Conservation (phyloP, 2,329 filamentous ascomycete species). For the Exophiala sp. region DNA sequence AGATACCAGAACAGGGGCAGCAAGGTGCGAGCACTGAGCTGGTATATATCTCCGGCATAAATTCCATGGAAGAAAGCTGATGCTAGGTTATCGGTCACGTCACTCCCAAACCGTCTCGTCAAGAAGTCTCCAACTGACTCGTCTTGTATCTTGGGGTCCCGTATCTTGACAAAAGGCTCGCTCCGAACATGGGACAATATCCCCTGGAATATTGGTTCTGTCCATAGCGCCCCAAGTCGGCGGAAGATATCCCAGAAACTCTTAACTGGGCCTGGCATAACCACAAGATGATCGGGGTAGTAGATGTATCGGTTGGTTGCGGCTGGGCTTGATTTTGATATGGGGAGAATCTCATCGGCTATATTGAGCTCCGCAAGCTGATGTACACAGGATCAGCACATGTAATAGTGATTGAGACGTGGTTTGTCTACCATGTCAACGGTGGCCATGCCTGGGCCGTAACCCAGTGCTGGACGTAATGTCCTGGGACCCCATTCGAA, state of each 20-base stretch:
- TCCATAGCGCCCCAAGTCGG: slow-evolving; percentile 38
- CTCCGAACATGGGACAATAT: slow-evolving; percentile 35
- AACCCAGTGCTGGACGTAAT: slow-evolving; percentile 52
- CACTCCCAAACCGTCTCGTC: slow-evolving; percentile 50
- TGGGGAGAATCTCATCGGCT: slow-evolving; percentile 54
- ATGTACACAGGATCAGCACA: slow-evolving; percentile 4
- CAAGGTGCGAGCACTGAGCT: slow-evolving; percentile 69
- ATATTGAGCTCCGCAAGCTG: slow-evolving; percentile 60
- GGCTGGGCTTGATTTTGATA: slow-evolving; percentile 48
- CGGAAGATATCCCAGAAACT: slow-evolving; percentile 32
- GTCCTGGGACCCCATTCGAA: slow-evolving; percentile 85
- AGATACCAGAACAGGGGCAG: slow-evolving; percentile 51
- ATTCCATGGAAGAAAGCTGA: slow-evolving; percentile 82
- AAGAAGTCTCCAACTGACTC: slow-evolving; percentile 71
- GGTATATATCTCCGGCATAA: slow-evolving; percentile 82
- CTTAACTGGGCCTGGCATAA: slow-evolving; percentile 49
- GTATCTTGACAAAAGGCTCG: slow-evolving; percentile 26
- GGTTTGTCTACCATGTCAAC: slow-evolving; percentile 63
- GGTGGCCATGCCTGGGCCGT: slow-evolving; percentile 61
- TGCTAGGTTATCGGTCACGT: slow-evolving; percentile 65
- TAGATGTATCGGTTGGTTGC: slow-evolving; percentile 74
- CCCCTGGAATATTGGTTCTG: slow-evolving; percentile 57
- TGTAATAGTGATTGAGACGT: background rate
- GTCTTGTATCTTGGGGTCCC: slow-evolving; percentile 49
- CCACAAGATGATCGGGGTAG: slow-evolving; percentile 78